phyloP scores from a whole-genome alignment of 2,329 filamentous ascomycete genomes.

The Fusarium avenaceum region DNA sequence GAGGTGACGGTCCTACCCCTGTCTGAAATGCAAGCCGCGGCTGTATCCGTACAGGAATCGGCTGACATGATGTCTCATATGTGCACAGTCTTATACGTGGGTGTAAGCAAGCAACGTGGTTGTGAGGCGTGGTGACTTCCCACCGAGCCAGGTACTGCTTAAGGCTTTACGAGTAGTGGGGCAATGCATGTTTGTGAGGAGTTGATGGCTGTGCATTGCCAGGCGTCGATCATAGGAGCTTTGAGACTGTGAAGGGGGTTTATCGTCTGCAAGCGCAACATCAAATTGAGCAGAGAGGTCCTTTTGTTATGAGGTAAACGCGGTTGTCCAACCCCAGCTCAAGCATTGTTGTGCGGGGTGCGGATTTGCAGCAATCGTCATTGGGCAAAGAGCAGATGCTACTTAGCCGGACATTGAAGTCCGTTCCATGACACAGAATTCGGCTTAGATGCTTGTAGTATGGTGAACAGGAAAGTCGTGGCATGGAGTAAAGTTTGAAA shows the following conservation, averaged over 20 bases:
- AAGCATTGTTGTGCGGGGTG: constrained; percentile 32
- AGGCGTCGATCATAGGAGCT: constrained; percentile 35
- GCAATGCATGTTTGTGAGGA: constrained; percentile 31
- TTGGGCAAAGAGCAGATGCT: constrained; percentile 32
- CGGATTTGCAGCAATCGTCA: constrained; percentile 22
- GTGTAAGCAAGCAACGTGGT: constrained; percentile 19
- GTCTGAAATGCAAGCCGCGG: constrained; percentile 14
- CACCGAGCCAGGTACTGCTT: constrained; percentile 21
- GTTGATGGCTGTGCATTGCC: constrained; percentile 28
- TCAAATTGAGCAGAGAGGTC: constrained; percentile 6
- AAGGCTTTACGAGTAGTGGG: constrained; percentile 20
- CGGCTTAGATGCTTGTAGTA: not conserved
- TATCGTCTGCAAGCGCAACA: constrained; percentile 17
- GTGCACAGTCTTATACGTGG: constrained; percentile 17
- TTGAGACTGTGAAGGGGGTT: constrained; percentile 25
- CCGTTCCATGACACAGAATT: constrained; percentile 35
- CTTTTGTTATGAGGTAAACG: constrained; percentile 37
- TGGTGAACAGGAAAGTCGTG: not conserved
- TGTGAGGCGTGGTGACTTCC: constrained; percentile 31
- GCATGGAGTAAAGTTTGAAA: not conserved
- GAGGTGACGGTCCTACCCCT: constrained; percentile 27
- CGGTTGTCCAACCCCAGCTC: constrained; percentile 36
- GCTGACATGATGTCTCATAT: constrained; percentile 17
- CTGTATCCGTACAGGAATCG: constrained; percentile 15
- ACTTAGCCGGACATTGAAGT: constrained; percentile 46